Evolutionary conservation across 257 asterid species (phyloP).

Genomic region (Przewalskia tangutica): DNA sequence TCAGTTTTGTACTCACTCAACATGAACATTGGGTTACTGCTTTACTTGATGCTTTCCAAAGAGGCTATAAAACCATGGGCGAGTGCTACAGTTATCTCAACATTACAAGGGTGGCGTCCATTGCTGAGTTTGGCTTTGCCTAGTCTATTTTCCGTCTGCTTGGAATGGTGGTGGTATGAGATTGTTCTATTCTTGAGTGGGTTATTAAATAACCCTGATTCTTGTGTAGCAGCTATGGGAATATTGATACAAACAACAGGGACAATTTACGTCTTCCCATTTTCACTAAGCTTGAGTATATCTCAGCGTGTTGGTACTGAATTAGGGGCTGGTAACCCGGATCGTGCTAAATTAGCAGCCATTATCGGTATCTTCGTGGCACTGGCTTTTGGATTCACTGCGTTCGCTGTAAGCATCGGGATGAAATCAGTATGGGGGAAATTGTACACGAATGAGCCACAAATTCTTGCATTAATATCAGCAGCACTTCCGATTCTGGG

Average conservation of each 20-base stretch:
- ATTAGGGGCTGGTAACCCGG: constrained; percentile 56
- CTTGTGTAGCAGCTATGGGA: constrained; percentile 77
- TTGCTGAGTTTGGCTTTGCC: constrained; percentile 49
- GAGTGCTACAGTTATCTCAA: constrained; percentile 28
- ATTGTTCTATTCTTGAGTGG: constrained; percentile 62
- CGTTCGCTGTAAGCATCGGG: constrained; percentile 39
- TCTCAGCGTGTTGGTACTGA: constrained; percentile 72
- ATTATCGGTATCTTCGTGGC: constrained; percentile 32
- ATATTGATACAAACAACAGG: constrained; percentile 69
- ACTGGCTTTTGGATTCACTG: constrained; percentile 28
- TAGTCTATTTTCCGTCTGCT: constrained; percentile 52
- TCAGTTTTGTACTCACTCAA: constrained; percentile 48
- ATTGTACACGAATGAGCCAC: constrained; percentile 44
- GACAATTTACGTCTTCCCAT: constrained; percentile 50
- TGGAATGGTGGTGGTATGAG: constrained; percentile 93
- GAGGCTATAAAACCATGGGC: constrained; percentile 66
- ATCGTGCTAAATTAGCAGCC: constrained; percentile 45
- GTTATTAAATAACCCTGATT: constrained; percentile 41
- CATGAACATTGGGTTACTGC: constrained; percentile 46
- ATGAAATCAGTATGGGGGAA: constrained; percentile 46
- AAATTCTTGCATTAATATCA: constrained; percentile 36
- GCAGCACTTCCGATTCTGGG: constrained; percentile 58
- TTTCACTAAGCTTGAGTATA: constrained; percentile 46
- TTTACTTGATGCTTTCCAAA: constrained; percentile 39
- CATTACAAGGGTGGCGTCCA: constrained; percentile 56